Evolutionary conservation across 2,329 filamentous ascomycete species (phyloP).

Genomic region (Leptosphaerulina australis): DNA sequence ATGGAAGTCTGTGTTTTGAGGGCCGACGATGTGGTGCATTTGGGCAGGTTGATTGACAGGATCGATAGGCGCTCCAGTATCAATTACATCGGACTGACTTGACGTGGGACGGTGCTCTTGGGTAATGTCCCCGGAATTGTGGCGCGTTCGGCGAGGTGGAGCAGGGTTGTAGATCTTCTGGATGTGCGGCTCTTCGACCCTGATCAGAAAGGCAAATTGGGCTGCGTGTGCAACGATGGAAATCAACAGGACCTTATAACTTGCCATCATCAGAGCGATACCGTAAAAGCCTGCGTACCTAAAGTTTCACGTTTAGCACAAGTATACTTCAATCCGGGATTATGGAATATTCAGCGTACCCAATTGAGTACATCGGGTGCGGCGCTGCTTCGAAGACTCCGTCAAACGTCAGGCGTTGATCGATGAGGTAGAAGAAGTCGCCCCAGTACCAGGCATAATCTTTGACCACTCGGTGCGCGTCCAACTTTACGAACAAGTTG

Average conservation of each 20-base stretch:
- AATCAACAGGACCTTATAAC: slow-evolving; percentile 96
- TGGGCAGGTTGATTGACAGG: slow-evolving; percentile 63
- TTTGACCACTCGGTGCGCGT: slow-evolving; percentile 96
- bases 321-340: neutral
- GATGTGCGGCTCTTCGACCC: slow-evolving; percentile 97
- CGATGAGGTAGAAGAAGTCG: slow-evolving; percentile 98
- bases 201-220: slow-evolving; percentile 88
- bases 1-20: slow-evolving; percentile 85
- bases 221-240: slow-evolving; percentile 93
- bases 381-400: slow-evolving; percentile 99
- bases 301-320: slow-evolving; percentile 10
- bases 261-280: slow-evolving; percentile 96
- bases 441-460: slow-evolving; percentile 99
- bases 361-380: slow-evolving; percentile 47
- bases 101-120: slow-evolving; percentile 48
- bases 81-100: slow-evolving; percentile 46
- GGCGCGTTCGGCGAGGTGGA: slow-evolving; percentile 70
- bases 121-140: slow-evolving; percentile 47
- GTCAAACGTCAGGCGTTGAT: slow-evolving; percentile 97
- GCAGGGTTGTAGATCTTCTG: slow-evolving; percentile 97
- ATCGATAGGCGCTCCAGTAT: slow-evolving; percentile 49
- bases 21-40: slow-evolving; percentile 82
- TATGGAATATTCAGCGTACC: slow-evolving; percentile 8
- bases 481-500: slow-evolving; percentile 98
- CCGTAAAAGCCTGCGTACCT: slow-evolving; percentile 98